Evolutionary conservation across 768 basidiomycete genomes (phyloP), one percentile per base, ranked within the genome.

Genomic region (Phanerochaete carnosa): DNA sequence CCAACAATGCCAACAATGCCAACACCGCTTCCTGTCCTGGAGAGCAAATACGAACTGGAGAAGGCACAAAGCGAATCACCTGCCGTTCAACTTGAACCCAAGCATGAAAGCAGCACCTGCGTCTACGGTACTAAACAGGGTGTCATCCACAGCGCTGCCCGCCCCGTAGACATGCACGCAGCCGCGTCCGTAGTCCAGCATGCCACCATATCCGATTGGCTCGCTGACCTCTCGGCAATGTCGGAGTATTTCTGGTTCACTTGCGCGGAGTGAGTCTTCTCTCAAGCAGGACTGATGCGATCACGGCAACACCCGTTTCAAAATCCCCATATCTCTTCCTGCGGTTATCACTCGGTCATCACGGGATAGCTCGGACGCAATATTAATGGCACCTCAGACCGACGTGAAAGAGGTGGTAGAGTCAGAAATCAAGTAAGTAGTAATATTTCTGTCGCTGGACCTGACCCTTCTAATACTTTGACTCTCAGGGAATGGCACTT

Each of bases 401-500:
- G 85, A 88, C 65, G 69, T 89, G 2, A 75, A 83, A 62, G 73
- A 76, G 19, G 88, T 88, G 13, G 67, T 88, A 0, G 80, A 83
- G 5, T 70, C 75, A 3, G 88, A 90, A 64, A 78, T 90, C 68
- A 88, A 87, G 87, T 87, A 61, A 23, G 75, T 60, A 35, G 39
- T 11, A 28, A 29, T 25, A 43, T 49, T 35, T 8, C 26, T 23
- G 22, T 7, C 11, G 23, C 32, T 23, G 3, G 16, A 29, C 6
- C 39, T 32, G 16, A 4, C 58, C 33, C 30, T 45, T 23, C 49
- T 55, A 25, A 47, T 19, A 60, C n/a, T 54, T 45, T 33, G 28
- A 22, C 39, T 19, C 19, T 8, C 66, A 89, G 89, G 70, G 89
- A 90, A 69, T 90, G 89, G 89, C 89, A 90, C 67, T 90, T 90